Conservation (phyloP, 2,329 filamentous ascomycete genomes). For the Monosporascus cannonballus region DNA sequence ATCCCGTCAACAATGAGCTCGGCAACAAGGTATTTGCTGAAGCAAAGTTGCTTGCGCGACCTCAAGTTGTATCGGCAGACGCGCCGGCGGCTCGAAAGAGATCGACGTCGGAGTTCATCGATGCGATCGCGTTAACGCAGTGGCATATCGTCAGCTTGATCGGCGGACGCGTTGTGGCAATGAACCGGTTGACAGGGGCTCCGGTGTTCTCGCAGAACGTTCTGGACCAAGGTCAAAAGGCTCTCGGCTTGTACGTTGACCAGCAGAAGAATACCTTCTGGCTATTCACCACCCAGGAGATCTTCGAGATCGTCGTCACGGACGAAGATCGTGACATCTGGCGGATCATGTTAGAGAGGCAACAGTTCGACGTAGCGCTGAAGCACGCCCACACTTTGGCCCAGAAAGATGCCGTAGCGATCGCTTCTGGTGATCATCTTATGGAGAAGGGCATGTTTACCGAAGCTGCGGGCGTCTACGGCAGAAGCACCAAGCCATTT, state of each 20-base stretch:
- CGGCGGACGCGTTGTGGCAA: slow-evolving; percentile 74
- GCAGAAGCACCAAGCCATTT: slow-evolving; percentile 93
- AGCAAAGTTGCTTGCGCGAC: slow-evolving; percentile 68
- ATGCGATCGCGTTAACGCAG: slow-evolving; percentile 78
- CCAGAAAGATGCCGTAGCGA: slow-evolving; percentile 88
- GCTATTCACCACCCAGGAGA: slow-evolving; percentile 86
- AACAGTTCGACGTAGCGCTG: slow-evolving; percentile 83
- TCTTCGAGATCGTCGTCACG: slow-evolving; percentile 86
- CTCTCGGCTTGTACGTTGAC: slow-evolving; percentile 81
- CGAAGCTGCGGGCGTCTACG: slow-evolving; percentile 86
- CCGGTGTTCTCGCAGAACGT: slow-evolving; percentile 85
- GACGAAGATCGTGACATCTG: slow-evolving; percentile 92
- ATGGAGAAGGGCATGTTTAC: slow-evolving; percentile 73
- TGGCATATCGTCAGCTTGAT: slow-evolving; percentile 87
- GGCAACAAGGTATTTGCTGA: slow-evolving; percentile 72
- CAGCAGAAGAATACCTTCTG: slow-evolving; percentile 95
- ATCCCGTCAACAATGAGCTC: slow-evolving; percentile 55
- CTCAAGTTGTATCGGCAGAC: slow-evolving; percentile 66
- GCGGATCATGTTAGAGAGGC: slow-evolving; percentile 83
- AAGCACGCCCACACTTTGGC: slow-evolving; percentile 72
- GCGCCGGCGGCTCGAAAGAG: slow-evolving; percentile 58
- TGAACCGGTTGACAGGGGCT: slow-evolving; percentile 80
- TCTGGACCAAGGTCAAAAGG: slow-evolving; percentile 69
- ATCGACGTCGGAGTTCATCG: slow-evolving; percentile 64
- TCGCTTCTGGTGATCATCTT: slow-evolving; percentile 84